These are phyloP conservation scores for Penicillium antarcticum DNA, from an alignment of 495 filamentous ascomycete genomes.

Conservation along the genomic window DNA sequence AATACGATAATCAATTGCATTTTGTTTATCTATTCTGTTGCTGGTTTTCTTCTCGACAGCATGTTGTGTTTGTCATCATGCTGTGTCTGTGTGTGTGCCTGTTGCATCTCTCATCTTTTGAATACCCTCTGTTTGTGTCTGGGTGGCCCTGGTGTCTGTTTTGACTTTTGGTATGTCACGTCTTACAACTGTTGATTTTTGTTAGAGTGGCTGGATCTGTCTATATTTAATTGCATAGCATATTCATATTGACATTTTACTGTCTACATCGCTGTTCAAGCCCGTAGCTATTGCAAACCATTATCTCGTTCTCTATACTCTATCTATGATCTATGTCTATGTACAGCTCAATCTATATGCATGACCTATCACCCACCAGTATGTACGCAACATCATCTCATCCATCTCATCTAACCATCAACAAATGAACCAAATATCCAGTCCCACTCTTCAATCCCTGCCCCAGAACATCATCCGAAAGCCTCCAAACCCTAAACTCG, in stretches of 20 bases:
- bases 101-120: not conserved
- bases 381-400: no score
- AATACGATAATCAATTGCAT: constrained; percentile 11
- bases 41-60: not conserved
- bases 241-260: constrained; percentile 11
- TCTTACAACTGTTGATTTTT: not conserved
- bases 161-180: not conserved
- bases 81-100: no score
- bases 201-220: constrained; percentile 9
- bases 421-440: constrained; percentile 43
- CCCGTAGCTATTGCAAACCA: not conserved
- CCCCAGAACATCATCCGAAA: constrained; percentile 61
- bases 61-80: not conserved
- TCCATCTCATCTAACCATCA: constrained; percentile 23
- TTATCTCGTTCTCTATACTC: not conserved
- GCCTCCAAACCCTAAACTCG: constrained; percentile 69
- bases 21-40: not conserved
- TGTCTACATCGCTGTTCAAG: not conserved
- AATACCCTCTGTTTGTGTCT: not conserved
- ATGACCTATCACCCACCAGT: no score
- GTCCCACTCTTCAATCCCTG: constrained; percentile 52
- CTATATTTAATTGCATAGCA: constrained; percentile 16
- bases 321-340: not conserved
- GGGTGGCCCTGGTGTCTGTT: not conserved
- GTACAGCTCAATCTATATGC: not conserved